phyloP scores from a whole-genome alignment of 2,329 filamentous ascomycete species.

The Colletotrichum acutatum region DNA sequence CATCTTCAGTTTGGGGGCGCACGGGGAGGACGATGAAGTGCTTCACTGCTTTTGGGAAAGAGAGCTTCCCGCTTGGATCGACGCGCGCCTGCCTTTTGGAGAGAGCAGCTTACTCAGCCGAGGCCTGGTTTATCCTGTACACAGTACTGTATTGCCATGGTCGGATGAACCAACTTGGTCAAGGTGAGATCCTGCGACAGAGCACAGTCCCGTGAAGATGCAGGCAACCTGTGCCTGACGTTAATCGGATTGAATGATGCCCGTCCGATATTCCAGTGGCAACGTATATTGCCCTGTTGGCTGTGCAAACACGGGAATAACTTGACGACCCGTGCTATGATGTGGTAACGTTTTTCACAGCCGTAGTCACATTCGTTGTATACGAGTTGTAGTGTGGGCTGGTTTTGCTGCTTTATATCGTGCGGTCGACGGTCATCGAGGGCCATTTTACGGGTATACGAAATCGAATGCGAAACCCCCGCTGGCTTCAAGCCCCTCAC shows the following conservation, averaged over 20 bases:
- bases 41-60: background rate
- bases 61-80: background rate
- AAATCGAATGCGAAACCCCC: background rate
- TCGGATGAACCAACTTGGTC: background rate
- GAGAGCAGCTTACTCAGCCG: background rate
- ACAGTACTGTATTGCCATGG: too few relatives aligned
- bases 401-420: background rate
- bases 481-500: background rate
- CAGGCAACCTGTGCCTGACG: background rate
- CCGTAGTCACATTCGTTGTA: background rate
- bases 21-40: too few relatives aligned
- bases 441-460: background rate
- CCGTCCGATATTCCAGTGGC: background rate
- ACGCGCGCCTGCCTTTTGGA: background rate
- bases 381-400: background rate
- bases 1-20: conserved; percentile 1
- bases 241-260: background rate
- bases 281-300: background rate
- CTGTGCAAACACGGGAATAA: background rate
- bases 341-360: background rate
- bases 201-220: background rate
- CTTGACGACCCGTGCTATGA: background rate
- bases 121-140: background rate
- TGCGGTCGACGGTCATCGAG: background rate
- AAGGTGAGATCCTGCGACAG: background rate